Evolutionary conservation across 805 yeast genomes (phyloP), one percentile per base, ranked within the genome.

Genomic region (Scheffersomyces lignosus): DNA sequence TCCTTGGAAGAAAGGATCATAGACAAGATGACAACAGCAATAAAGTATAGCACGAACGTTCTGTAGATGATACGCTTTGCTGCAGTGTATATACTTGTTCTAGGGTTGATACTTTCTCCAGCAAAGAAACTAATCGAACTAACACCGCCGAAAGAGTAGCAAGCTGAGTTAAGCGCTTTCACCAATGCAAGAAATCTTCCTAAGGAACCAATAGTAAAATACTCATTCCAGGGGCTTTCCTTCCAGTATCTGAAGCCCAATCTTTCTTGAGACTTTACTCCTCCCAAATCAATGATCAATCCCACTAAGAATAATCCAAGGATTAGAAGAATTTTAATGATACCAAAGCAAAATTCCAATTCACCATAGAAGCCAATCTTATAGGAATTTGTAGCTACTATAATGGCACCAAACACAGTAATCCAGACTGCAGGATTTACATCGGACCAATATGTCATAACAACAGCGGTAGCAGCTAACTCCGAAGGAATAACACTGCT

Each of bases 351-450:
- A 37, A 54, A 60, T 36, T 60, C 66, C 15, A 54, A 37, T 35
- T 60, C 66, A 18, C 63, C 64, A 36, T 54, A 58, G 44, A 47
- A 51, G 29, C 47, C 45, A 80, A 75, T 66, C 36, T 64, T 66
- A 33, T 60, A 54, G 7, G 58, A 48, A 42, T 71, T 73, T 13
- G 60, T 52, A 4, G 52, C 47, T 15, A 64, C 45, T 22, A 70
- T 61, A 10, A 65, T 45, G 2, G 66, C 49, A 6, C 64, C 62
- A 37, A 72, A 62, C n/a, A 70, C 56, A 2, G 75, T 54, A 18
- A 73, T 69, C 70, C 70, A 73, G 32, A 70, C 62, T 25, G 72
- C 78, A 8, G 72, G 68, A 28, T 62, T 70, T 14, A 71, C 48
- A 27, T 58, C 60, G 1, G 70, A 52, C 79, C 78, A 73, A 41